These are phyloP conservation scores for Diaporthe capsici DNA, from an alignment of 2,329 filamentous ascomycete genomes.

Conservation along the genomic window DNA sequence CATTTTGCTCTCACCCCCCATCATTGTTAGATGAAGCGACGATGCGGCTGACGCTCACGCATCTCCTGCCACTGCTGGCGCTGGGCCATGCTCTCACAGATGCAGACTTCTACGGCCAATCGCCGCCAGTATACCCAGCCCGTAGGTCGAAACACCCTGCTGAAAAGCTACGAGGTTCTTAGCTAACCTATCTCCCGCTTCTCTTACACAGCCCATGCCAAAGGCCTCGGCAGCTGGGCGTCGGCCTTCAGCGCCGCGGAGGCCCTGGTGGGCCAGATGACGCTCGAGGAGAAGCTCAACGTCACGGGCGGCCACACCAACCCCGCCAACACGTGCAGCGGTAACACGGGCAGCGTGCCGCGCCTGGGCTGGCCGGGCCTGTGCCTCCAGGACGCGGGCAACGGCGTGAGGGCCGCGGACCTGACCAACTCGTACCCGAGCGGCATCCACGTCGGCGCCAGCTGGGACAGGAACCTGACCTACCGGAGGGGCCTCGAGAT, in stretches of 20 bases:
- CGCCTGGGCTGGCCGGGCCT: conserved; percentile 62
- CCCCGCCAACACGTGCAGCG: conserved; percentile 65
- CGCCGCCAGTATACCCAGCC: conserved; percentile 40
- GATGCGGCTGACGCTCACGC: conserved; percentile 14
- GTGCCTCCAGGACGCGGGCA: conserved; percentile 65
- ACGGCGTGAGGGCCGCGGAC: conserved; percentile 63
- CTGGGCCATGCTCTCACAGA: conserved; percentile 27
- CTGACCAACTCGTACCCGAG: conserved; percentile 64
- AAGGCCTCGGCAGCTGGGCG: conserved; percentile 61
- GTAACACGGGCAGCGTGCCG: conserved; percentile 61
- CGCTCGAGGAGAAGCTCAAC: conserved; percentile 74
- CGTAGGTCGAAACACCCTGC: conserved; percentile 41
- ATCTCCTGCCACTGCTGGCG: conserved; percentile 18
- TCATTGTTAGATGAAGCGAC: conserved; percentile 4
- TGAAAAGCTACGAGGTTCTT: neutral
- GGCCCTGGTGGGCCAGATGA: conserved; percentile 72
- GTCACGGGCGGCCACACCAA: conserved; percentile 57
- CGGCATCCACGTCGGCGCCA: conserved; percentile 62
- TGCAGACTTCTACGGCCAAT: conserved; percentile 40
- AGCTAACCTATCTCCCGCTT: neutral
- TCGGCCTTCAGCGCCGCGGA: conserved; percentile 71
- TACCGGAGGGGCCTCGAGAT: conserved; percentile 66
- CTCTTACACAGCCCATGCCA: conserved; percentile 44
- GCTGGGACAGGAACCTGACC: conserved; percentile 68
- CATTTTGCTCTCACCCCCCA: too few species aligned